Evolutionary conservation across 1,284 basidiomycete species (phyloP), one percentile per base, ranked within the genome.

Genomic region (Rhodotorula glutinis): DNA sequence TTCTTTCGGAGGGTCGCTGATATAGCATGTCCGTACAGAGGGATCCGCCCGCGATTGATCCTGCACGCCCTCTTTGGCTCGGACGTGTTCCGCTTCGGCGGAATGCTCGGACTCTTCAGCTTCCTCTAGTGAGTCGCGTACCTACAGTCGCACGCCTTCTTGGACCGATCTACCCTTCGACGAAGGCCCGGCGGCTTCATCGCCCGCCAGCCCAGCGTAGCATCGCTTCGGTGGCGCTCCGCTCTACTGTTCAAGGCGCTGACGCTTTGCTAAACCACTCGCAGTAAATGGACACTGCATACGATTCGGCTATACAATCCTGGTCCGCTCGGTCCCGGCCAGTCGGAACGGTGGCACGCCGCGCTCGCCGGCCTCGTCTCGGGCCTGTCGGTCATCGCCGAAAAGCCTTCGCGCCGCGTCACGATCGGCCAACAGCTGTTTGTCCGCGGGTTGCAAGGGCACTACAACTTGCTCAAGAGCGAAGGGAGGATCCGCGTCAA

Each of bases 391-490:
- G 85, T 98, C 53, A 81, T 91, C 76, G 91, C 88, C 77, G 92
- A 97, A 81, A 89, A 86, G 74, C 83, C 82, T 65, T 83, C 83
- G 3, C 81, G 89, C 53, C 82, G 90, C 65, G 82, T 84, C 4
- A 85, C 86, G 19, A 89, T 97, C 66, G 90, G 90, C 0, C 94
- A 97, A 75, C 94, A 98, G 81, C 81, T 94, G 74, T 91, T 94
- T 77, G 91, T 94, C 59, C 84, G 89, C 58, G 91, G 92, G 1
- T 79, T 94, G 27, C 90, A 94, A 76, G 91, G 91, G 2, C 86
- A 87, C 2, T 92, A 88, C 78, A 92, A 92, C 73, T 83, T 86
- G 1, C 86, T 85, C 70, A 86, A 88, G 16, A 82, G 82, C 2
- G 84, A 83, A 73, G 75, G 77, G 10, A 78, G 87, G 33, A 82